These are phyloP conservation scores for Neofusicoccum sp. DNA, from an alignment of 2,329 filamentous ascomycete species.

Conservation along the genomic window DNA sequence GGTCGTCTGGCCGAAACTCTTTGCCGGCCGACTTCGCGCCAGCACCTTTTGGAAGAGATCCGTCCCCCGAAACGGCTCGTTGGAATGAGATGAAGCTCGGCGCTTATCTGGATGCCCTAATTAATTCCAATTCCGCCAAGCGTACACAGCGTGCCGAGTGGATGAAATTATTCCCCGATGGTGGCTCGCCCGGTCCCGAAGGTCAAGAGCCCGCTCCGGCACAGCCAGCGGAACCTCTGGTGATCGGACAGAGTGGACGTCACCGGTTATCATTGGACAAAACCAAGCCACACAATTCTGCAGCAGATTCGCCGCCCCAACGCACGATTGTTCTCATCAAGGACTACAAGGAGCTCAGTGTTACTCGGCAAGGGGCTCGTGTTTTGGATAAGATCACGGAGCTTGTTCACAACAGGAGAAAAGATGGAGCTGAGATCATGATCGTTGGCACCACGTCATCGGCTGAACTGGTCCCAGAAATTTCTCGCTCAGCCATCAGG, in stretches of 20 bases:
- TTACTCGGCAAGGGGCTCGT: conserved; percentile 64
- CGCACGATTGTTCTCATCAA: conserved; percentile 71
- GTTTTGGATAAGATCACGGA: conserved; percentile 70
- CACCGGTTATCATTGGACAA: background rate
- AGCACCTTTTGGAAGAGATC: background rate
- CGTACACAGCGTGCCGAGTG: no score
- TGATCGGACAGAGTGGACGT: background rate
- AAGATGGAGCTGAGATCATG: conserved; percentile 68
- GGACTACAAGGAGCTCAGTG: conserved; percentile 76
- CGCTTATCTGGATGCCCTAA: conserved; percentile 32
- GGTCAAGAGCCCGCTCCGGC: conserved; percentile 24
- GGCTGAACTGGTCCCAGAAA: conserved; percentile 46
- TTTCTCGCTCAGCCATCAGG: conserved; percentile 45
- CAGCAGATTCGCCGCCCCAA: background rate
- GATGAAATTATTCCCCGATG: no score
- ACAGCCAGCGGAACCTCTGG: conserved; percentile 19
- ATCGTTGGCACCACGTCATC: conserved; percentile 75
- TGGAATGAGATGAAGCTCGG: conserved; percentile 38
- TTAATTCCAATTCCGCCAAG: conserved; percentile 34
- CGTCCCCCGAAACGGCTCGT: conserved; percentile 22
- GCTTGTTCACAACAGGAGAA: conserved; percentile 69
- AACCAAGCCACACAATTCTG: background rate
- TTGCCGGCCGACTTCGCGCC: background rate
- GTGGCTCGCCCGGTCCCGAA: conserved; percentile 27
- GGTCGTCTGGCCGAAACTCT: background rate